Evolutionary conservation across 768 basidiomycete species (phyloP).

Genomic region (Suillus americanus): DNA sequence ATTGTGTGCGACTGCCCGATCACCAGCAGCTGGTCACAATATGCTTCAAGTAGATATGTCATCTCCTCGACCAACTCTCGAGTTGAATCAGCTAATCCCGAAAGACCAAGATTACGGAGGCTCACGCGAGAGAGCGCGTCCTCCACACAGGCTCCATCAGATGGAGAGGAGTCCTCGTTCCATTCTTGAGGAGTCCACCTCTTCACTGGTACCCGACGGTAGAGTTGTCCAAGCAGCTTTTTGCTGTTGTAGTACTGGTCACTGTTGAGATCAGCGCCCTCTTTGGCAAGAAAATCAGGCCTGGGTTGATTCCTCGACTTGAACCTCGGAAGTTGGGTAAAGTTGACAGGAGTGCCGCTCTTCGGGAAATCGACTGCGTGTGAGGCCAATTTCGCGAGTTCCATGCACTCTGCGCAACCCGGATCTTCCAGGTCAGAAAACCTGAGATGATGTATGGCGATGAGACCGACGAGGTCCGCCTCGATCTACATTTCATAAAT

Average conservation of each 20-base stretch:
- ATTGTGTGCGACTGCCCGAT: slow-evolving; percentile 38
- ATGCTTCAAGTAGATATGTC: slow-evolving; percentile 35
- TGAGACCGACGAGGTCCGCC: slow-evolving; percentile 41
- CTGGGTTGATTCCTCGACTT: slow-evolving; percentile 18
- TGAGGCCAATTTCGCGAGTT: slow-evolving; percentile 44
- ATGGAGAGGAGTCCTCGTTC: slow-evolving; percentile 19
- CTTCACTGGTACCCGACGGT: slow-evolving; percentile 41
- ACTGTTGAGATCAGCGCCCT: slow-evolving; percentile 30
- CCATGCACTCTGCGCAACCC: slow-evolving; percentile 36
- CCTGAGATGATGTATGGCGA: slow-evolving; percentile 42
- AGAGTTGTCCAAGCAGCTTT: slow-evolving; percentile 45
- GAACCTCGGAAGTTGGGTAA: slow-evolving; percentile 32
- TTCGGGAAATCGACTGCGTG: slow-evolving; percentile 51
- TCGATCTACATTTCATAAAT: slow-evolving; percentile 27
- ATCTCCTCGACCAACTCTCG: slow-evolving; percentile 37
- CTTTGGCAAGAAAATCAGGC: slow-evolving; percentile 47
- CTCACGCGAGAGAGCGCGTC: slow-evolving; percentile 23
- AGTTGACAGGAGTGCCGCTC: slow-evolving; percentile 41
- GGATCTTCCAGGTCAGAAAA: slow-evolving; percentile 42
- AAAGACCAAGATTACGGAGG: slow-evolving; percentile 35
- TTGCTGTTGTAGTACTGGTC: slow-evolving; percentile 38
- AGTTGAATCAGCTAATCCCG: slow-evolving; percentile 20
- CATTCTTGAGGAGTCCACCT: slow-evolving; percentile 31
- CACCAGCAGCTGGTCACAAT: slow-evolving; percentile 30
- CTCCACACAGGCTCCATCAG: slow-evolving; percentile 27